These are phyloP conservation scores for Rhododendron simsii DNA, from an alignment of 148 eudicot species.

Conservation along the genomic window DNA sequence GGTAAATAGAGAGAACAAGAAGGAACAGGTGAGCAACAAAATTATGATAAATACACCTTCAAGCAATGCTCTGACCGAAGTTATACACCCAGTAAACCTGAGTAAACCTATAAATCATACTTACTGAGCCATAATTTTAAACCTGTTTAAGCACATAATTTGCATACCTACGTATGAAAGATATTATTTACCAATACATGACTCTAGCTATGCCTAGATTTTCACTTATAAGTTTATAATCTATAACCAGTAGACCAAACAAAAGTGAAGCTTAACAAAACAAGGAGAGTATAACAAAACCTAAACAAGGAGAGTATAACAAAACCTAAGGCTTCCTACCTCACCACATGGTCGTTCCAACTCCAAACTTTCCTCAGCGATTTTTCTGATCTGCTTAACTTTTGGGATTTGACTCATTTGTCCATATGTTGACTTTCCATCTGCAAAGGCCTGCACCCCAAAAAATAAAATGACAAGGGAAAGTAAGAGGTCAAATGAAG, in stretches of 20 bases:
- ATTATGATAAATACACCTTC: neutral
- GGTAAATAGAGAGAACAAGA: neutral
- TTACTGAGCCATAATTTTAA: neutral
- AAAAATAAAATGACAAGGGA: neutral
- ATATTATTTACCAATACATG: neutral
- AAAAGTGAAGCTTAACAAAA: neutral
- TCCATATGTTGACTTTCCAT: conserved; percentile 37
- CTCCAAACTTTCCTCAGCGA: conserved; percentile 50
- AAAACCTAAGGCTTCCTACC: conserved; percentile 29
- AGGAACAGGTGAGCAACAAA: neutral
- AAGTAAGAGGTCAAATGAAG: neutral
- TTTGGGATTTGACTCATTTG: conserved; percentile 26
- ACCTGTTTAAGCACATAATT: neutral
- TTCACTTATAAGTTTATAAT: neutral
- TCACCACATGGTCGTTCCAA: conserved; percentile 66
- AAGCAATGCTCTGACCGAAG: neutral
- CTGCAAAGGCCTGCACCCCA: conserved; percentile 61
- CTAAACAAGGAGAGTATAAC: neutral
- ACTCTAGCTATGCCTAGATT: neutral
- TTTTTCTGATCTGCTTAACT: conserved; percentile 31
- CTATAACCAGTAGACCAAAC: neutral
- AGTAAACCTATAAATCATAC: neutral
- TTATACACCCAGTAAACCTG: neutral
- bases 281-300: neutral
- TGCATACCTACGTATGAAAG: neutral